phyloP scores from a whole-genome alignment of 108 stramenopile genomes.

The Heterococcus sp. region DNA sequence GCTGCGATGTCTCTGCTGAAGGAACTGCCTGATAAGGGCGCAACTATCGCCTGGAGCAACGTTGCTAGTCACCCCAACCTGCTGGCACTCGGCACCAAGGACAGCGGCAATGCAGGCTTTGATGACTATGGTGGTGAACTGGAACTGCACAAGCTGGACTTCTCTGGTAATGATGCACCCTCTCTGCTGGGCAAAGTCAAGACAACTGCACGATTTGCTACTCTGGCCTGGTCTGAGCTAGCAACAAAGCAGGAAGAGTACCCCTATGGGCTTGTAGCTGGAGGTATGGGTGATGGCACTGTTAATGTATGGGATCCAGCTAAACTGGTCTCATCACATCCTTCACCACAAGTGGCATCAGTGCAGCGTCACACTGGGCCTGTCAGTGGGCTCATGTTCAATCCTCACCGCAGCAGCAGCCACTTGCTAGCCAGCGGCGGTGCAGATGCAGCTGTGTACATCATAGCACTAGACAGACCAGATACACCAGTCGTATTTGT shows the following conservation, averaged over 20 bases:
- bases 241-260: slow-evolving; percentile 43
- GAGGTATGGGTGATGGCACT: slow-evolving; percentile 91
- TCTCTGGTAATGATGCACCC: slow-evolving; percentile 50
- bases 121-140: slow-evolving; percentile 91
- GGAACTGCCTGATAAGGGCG: slow-evolving; percentile 59
- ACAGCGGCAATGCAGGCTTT: slow-evolving; percentile 65
- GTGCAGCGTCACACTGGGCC: slow-evolving; percentile 61
- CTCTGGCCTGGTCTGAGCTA: slow-evolving; percentile 55
- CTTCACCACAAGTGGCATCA: slow-evolving; percentile 57
- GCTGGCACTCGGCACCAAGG: slow-evolving; percentile 59
- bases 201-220: slow-evolving; percentile 54
- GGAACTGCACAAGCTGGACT: slow-evolving; percentile 75
- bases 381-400: slow-evolving; percentile 79
- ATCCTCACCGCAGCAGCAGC: slow-evolving; percentile 68
- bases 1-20: slow-evolving; percentile 59
- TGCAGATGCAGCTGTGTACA: slow-evolving; percentile 69
- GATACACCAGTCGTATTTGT: slow-evolving; percentile 53
- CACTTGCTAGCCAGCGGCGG: slow-evolving; percentile 79
- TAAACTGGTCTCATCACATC: slow-evolving; percentile 55
- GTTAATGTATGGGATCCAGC: slow-evolving; percentile 83
- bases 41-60: slow-evolving; percentile 58
- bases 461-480: slow-evolving; percentile 61
- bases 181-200: slow-evolving; percentile 68
- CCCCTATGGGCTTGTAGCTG: slow-evolving; percentile 76
- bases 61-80: slow-evolving; percentile 48